Evolutionary conservation across 208 protist genomes (phyloP), one percentile per base, ranked within the genome.

Genomic region (Acanthamoeba pearcei): DNA sequence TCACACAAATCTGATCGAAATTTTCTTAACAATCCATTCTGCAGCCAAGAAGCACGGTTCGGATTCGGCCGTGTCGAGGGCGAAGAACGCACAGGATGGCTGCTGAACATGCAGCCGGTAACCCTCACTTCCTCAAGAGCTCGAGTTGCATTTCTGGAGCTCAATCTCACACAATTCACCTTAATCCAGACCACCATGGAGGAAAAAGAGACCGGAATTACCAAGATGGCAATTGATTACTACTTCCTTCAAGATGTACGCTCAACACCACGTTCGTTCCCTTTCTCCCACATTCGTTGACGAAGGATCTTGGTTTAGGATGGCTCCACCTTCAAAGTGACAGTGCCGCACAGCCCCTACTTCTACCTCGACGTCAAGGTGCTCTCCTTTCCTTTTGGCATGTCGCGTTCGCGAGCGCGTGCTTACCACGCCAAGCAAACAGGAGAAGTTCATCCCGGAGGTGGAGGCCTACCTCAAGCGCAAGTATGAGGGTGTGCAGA

Each of bases 381-480:
- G 51, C 35, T 46, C 72, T 70, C 96, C 96, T 9, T 96, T 92
- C 96, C 97, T 38, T 96, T 95, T 98, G 29, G 96, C 1, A 42
- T 35, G 64, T 19, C 29, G 3, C 35, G 12, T 5, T 27, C n/a
- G 3, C 64, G n/a, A 13, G 22, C 6, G 19, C n/a, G 27, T 13
- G 22, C 64, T 70, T n/a, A 70, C 64, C n/a, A 9, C n/a, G 10
- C 35, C 53, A 35, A 49, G 97, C 57, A 62, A 96, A 10, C 96
- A 97, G 42, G 98, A 98, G 68, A 98, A 98, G 27, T 97, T 98
- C 94, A 97, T 99, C 76, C 96, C 97, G 15, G 99, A 99, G 95
- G 99, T 99, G 66, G 99, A 99, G 95, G 95, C 98, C 0, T 98
- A 98, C 46, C 78, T 99, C 9, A 97, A 98, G 72, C 97, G 97